Conservation (phyloP, 306 rosid genomes). For the Ziziphus jujuba region DNA sequence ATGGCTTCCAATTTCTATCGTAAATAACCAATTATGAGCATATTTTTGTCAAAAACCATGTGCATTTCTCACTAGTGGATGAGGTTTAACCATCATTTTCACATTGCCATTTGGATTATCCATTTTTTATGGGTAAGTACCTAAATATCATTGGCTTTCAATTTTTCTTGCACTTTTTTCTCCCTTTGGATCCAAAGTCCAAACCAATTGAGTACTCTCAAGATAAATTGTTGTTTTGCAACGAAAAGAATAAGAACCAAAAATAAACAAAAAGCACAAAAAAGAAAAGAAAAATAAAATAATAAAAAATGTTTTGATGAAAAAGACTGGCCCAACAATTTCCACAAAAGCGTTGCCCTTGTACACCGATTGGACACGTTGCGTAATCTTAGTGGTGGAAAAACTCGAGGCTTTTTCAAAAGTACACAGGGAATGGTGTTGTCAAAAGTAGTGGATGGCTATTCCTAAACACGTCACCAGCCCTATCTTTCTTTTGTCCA, state of each 20-base stretch:
- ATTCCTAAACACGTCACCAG: conserved; percentile 7
- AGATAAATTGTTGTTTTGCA: too few species aligned
- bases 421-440: background rate
- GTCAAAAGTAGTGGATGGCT: conserved; percentile 7
- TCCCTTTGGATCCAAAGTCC: background rate
- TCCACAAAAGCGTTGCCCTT: background rate
- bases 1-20: too few species aligned
- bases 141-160: conserved; percentile 4
- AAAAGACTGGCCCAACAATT: too few species aligned
- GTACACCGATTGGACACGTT: background rate
- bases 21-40: background rate
- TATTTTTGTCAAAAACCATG: background rate
- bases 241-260: too few species aligned
- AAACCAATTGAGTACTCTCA: too few species aligned
- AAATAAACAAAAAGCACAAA: too few species aligned
- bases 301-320: too few species aligned
- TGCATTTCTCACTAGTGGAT: background rate
- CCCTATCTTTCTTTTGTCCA: background rate
- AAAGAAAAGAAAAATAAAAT: too few species aligned
- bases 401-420: too few species aligned
- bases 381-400: conserved; percentile 1
- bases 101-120: background rate
- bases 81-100: conserved; percentile 1
- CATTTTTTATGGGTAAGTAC: conserved; percentile 11
- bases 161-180: conserved; percentile 7